Conservation (phyloP, 2,329 filamentous ascomycete species). For the Stemphylium vesicarium region DNA sequence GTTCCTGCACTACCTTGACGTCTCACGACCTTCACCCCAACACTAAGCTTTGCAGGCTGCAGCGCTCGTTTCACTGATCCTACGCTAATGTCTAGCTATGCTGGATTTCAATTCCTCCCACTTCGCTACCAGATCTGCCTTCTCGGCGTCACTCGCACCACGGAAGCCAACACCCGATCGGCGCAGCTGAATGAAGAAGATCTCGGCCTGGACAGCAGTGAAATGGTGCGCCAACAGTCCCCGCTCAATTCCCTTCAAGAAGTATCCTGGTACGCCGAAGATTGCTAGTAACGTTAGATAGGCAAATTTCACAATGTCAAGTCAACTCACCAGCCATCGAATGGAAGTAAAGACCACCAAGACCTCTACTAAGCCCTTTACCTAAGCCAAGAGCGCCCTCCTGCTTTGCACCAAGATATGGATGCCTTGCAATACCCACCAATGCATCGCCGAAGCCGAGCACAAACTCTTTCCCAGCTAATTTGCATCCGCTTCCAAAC, state of each 20-base stretch:
- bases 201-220: constrained; percentile 19
- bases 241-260: constrained; percentile 17
- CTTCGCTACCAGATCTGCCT: too few relatives aligned
- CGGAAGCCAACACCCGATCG: too few relatives aligned
- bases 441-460: constrained; percentile 78
- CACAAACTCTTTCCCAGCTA: constrained; percentile 76
- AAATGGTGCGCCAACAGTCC: constrained; percentile 11
- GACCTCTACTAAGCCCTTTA: constrained; percentile 41
- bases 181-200: constrained; percentile 18
- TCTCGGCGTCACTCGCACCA: too few relatives aligned
- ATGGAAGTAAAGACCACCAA: not conserved
- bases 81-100: too few relatives aligned
- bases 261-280: constrained; percentile 20
- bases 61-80: too few relatives aligned
- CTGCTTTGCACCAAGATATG: constrained; percentile 68
- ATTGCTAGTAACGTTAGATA: constrained; percentile 8
- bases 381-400: constrained; percentile 66
- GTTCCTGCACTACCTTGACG: too few relatives aligned
- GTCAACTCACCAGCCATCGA: constrained; percentile 3
- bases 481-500: constrained; percentile 72
- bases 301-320: not conserved
- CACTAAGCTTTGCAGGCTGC: too few relatives aligned
- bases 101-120: too few relatives aligned
- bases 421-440: constrained; percentile 76
- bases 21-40: too few relatives aligned